Evolutionary conservation across 129 eudicot genomes (phyloP).

Genomic region (Pseudognaphalium luteoalbum): DNA sequence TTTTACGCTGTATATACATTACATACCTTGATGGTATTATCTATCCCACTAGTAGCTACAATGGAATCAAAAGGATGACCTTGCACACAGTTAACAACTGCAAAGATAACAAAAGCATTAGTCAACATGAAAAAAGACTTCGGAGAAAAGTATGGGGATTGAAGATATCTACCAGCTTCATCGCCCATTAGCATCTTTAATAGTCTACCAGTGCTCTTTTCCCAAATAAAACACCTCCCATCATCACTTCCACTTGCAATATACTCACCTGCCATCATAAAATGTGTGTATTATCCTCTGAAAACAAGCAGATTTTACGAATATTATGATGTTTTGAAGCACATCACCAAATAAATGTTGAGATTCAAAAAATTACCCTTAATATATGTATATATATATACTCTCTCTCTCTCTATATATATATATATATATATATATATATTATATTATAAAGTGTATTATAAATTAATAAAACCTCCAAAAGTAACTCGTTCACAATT

Average conservation of each 20-base stretch:
- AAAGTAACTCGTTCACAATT: too few species aligned
- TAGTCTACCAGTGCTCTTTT: slow-evolving; percentile 85
- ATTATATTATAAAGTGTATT: too few species aligned
- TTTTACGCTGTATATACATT: neutral
- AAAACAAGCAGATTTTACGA: neutral
- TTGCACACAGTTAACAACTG: slow-evolving; percentile 97
- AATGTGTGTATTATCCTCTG: slow-evolving; percentile 18
- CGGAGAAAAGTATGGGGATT: neutral
- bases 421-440: too few species aligned
- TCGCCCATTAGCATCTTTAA: slow-evolving; percentile 86
- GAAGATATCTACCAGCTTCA: slow-evolving; percentile 61
- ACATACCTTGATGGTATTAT: slow-evolving; percentile 83
- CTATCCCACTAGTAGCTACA: slow-evolving; percentile 98
- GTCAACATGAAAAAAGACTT: slow-evolving; percentile 15
- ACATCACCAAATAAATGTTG: neutral
- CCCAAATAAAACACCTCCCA: slow-evolving; percentile 99
- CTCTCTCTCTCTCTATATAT: too few species aligned
- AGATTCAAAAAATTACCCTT: too few species aligned
- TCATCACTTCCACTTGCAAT: slow-evolving; percentile 98
- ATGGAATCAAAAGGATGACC: slow-evolving; percentile 85
- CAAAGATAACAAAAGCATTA: slow-evolving; percentile 20
- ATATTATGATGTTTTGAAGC: slow-evolving; percentile 5
- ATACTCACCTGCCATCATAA: slow-evolving; percentile 64
- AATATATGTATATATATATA: too few species aligned
- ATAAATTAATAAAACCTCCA: too few species aligned